Base-by-base conservation (phyloP, 495 filamentous ascomycete genomes). In the Aspergillus haitiensis region DNA sequence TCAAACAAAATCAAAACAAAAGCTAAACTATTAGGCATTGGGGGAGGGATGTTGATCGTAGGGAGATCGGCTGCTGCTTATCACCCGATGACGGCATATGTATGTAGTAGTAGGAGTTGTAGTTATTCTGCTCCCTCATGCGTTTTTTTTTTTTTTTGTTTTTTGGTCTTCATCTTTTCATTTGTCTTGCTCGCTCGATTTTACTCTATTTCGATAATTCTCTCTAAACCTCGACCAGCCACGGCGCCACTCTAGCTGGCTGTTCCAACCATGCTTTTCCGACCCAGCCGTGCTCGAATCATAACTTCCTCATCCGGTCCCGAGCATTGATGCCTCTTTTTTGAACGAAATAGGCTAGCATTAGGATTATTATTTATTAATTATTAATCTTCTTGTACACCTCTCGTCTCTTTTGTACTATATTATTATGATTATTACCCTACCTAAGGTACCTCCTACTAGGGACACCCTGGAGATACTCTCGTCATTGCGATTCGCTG, bases 211-310 rank as follows among this genome's bases (percentile, higher is more conserved):
- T 27, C 21, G 3, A 27, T 27, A 27, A 27, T 27, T 27, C 21
- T 27, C 52, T 44, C 49, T 37, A 53, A 8, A 12, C 44, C 34
- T 27, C 31, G 45, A 16, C 60, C 60, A 62, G 60, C 60, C 60
- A 62, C 54, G 46, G 35, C 34, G 37, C 49, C 47, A 53, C 37
- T 52, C 48, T 21, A 45, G 49, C 35, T 59, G 47, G 12, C 57
- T 57, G 44, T 37, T 46, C 61, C 61, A 63, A 63, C 61, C 61
- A 56, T 59, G 56, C 47, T 32, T 55, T 58, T 58, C 55, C 61
- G 56, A 55, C 50, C 61, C 56, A 59, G 61, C 61, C 61, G 61
- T 58, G 34, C 13, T 56, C 44, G 37, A 52, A 46, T 62, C 46
- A 47, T 47, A 45, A 10, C 7, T 56, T 42, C 42, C 27, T 37